Evolutionary conservation across 768 basidiomycete species (phyloP), one percentile per base, ranked within the genome.

Genomic region (Pleurotus eryngii): DNA sequence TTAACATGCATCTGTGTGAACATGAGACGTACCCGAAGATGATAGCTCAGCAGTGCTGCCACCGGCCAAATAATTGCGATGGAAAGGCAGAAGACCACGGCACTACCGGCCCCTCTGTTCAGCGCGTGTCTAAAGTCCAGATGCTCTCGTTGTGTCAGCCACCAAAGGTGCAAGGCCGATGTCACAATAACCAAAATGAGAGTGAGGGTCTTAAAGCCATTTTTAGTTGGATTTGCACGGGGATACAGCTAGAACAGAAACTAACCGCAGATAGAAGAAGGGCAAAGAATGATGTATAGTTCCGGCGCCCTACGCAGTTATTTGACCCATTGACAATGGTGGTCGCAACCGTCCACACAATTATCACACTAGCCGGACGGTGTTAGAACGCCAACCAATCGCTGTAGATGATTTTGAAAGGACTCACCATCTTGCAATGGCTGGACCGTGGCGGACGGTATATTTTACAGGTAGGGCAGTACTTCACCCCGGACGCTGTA

Each of bases 291-390:
- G 86, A 81, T 15, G 92, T 89, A 69, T 99, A 98, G 69, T 98
- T 98, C 46, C 95, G 86, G 40, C 92, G 83, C 5, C 97, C 97
- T 40, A 99, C 82, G 68, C 97, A 98, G 68, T 94, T 97, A 69
- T 98, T 98, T 97, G 17, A 99, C 84, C 89, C 88, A 90, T 67
- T 87, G 87, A 60, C 88, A 91, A 67, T 93, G 92, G 67, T 95
- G 91, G 69, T 96, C 95, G 62, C 95, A 98, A 8, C 88, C 87
- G 62, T 98, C 95, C 14, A 98, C 93, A 66, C 96, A 99, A 67
- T 98, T 98, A 64, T 97, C 93, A 68, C 96, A 99, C 90, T 95
- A 62, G 6, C n/a, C 39, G 18, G 14, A 17, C 17, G 18, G 39
- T 24, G 46, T 22, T 8, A 27, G 7, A 30, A 11, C n/a, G 38